Base-by-base conservation (phyloP, 73 alveolate genomes). In the Paramecium tetraurelia region DNA sequence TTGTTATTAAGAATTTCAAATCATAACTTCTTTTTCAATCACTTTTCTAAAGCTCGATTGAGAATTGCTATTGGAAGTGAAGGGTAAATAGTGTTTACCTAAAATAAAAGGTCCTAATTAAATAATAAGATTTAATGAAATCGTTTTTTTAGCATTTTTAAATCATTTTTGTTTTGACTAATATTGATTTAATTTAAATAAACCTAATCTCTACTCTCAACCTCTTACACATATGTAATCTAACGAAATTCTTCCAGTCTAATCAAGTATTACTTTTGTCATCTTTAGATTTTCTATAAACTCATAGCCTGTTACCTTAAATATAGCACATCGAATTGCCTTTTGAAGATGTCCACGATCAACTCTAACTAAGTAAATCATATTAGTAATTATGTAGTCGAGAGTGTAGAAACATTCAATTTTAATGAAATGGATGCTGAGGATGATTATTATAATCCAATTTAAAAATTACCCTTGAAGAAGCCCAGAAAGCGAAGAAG, bases 401-500 rank as follows among this genome's bases (percentile, higher is more conserved):
- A 27, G 46, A 63, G 84, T 9, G 20, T 63, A 0, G 84, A 63
- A 33, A 63, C 84, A 11, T 63, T 63, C 10, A 33, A 63, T 12
- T 31, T 31, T 63, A 9, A 63, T 33, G 20, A 31, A 33, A 10
- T 22, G 27, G 84, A 63, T 11, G 44, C 4, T 27, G 2, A 63
- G 12, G 12, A 63, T 16, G 50, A 31, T 31, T 63, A 63, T 33
- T 63, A 63, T 27, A 33, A 33, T 31, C 46, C 41, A 27, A 33
- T 63, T 63, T 63, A 21, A 63, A 63, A 63, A 31, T 33, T 31
- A 33, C 41, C 46, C 6, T 16, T 14, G 27, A 27, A 27, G 22
- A 63, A 63, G 46, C 84, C 84, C 24, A 63, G 84, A 33, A 63
- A 63, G 14, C 4, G 84, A 63, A 63, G 84, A 63, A 27, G 84